phyloP scores from a whole-genome alignment of 257 asterid species.

The Paraleonurus japonicus region DNA sequence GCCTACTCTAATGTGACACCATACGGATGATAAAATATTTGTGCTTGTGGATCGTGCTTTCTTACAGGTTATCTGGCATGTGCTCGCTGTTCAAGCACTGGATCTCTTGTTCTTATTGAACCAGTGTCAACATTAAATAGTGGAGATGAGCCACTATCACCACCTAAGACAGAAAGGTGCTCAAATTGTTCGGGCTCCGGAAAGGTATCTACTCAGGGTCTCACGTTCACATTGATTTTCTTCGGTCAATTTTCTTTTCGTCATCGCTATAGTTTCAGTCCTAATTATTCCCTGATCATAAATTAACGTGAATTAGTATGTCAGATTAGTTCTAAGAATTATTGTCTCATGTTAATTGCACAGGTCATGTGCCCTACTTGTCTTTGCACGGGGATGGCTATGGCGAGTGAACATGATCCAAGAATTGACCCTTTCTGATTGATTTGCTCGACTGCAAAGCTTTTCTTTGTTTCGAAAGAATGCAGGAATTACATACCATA shows the following conservation, averaged over 20 bases:
- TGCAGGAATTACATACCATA: background rate
- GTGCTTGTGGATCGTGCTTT: slow-evolving; percentile 21
- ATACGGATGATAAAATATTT: slow-evolving; percentile 19
- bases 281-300: too few relatives aligned
- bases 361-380: slow-evolving; percentile 98
- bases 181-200: slow-evolving; percentile 92
- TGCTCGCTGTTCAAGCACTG: slow-evolving; percentile 88
- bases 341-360: slow-evolving; percentile 1
- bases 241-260: background rate
- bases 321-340: background rate
- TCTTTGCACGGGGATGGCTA: slow-evolving; percentile 97
- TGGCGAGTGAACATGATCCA: slow-evolving; percentile 97
- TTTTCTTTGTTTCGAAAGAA: background rate
- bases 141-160: slow-evolving; percentile 52
- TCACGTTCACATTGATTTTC: background rate
- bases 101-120: slow-evolving; percentile 71
- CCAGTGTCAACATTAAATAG: slow-evolving; percentile 60
- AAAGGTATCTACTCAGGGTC: slow-evolving; percentile 51
- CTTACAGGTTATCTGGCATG: slow-evolving; percentile 90
- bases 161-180: slow-evolving; percentile 83
- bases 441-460: background rate
- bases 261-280: too few relatives aligned
- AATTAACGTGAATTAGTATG: background rate
- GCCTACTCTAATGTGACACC: background rate
- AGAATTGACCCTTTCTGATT: slow-evolving; percentile 79